phyloP scores from a whole-genome alignment of 371 early-diverging fungal species.

The Apophysomyces variabilis region DNA sequence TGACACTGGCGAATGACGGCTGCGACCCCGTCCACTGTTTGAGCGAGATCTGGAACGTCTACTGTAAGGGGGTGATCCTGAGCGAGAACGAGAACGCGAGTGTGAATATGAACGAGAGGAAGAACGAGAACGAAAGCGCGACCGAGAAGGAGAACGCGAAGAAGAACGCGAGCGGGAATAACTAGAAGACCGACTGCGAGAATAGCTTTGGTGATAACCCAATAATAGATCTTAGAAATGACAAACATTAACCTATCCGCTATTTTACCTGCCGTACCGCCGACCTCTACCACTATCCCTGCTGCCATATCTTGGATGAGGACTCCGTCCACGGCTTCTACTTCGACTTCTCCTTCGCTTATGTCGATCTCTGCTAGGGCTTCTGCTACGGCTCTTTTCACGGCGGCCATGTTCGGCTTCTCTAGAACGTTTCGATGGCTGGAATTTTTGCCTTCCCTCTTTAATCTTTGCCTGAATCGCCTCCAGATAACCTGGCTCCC shows the following conservation, averaged over 20 bases:
- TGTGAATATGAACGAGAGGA: constrained; percentile 28
- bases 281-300: constrained; percentile 18
- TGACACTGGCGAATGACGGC: constrained; percentile 20
- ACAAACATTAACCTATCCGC: neutral
- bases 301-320: constrained; percentile 13
- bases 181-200: constrained; percentile 25
- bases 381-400: constrained; percentile 16
- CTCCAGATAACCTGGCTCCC: constrained; percentile 62
- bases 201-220: neutral
- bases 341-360: constrained; percentile 27
- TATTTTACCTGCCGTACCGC: constrained; percentile 19
- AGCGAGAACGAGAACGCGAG: constrained; percentile 25
- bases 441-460: constrained; percentile 17
- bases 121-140: constrained; percentile 29
- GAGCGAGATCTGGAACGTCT: constrained; percentile 41
- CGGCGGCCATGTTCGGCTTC: constrained; percentile 11
- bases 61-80: constrained; percentile 18
- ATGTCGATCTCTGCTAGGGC: constrained; percentile 22
- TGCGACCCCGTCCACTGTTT: constrained; percentile 34
- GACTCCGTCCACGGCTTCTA: constrained; percentile 32
- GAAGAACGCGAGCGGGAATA: constrained; percentile 40
- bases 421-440: constrained; percentile 16
- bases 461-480: constrained; percentile 33
- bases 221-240: neutral
- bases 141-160: constrained; percentile 22